Conservation (phyloP, 2,329 filamentous ascomycete species). For the Sclerotinia minor region DNA sequence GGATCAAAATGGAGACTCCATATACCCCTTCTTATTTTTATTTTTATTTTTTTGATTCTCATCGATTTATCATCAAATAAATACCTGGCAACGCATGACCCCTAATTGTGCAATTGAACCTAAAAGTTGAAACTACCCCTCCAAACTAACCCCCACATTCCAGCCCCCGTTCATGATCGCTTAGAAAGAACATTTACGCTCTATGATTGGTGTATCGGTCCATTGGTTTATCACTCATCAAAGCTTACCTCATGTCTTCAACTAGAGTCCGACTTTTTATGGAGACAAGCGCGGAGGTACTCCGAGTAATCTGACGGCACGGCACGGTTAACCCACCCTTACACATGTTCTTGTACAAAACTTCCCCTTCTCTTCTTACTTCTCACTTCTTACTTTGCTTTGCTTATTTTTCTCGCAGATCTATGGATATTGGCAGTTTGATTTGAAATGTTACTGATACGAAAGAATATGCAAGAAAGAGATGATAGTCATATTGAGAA, state of each 20-base stretch:
- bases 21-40: too few species aligned
- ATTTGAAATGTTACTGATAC: not conserved
- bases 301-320: not conserved
- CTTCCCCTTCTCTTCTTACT: not conserved
- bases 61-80: not conserved
- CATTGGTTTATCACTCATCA: not conserved
- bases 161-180: not conserved
- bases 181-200: not conserved
- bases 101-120: not conserved
- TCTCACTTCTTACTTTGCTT: slow-evolving; percentile 11
- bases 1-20: slow-evolving; percentile 7
- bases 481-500: slow-evolving; percentile 16
- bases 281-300: not conserved
- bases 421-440: not conserved
- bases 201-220: not conserved
- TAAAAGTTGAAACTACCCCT: slow-evolving; percentile 25
- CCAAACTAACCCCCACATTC: slow-evolving; percentile 17
- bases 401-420: slow-evolving; percentile 5
- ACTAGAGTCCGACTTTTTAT: not conserved
- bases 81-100: not conserved
- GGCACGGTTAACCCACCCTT: not conserved
- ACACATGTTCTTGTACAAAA: slow-evolving; percentile 3
- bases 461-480: slow-evolving; percentile 4
- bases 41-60: not conserved
- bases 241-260: slow-evolving; percentile 19